Conservation (phyloP, 768 basidiomycete species). For the Russula sp. region DNA sequence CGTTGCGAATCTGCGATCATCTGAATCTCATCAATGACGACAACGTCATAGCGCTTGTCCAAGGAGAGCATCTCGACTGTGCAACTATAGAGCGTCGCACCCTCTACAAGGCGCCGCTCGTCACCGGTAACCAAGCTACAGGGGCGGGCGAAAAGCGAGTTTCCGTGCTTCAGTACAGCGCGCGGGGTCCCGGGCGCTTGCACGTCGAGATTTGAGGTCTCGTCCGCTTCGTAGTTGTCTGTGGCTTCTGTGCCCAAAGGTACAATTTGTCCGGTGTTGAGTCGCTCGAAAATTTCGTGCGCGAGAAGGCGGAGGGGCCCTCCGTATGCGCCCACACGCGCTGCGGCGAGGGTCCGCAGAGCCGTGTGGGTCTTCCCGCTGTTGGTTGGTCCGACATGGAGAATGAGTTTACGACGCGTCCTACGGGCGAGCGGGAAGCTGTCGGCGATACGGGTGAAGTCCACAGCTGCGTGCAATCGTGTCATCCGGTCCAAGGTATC, state of each 20-base stretch:
- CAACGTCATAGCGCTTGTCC: slow-evolving; percentile 54
- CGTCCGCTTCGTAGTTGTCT: slow-evolving; percentile 34
- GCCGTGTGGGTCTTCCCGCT: slow-evolving; percentile 96
- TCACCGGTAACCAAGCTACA: slow-evolving; percentile 94
- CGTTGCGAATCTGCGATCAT: slow-evolving; percentile 79
- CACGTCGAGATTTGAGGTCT: slow-evolving; percentile 34
- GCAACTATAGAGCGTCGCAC: slow-evolving; percentile 61
- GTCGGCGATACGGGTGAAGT: slow-evolving; percentile 41
- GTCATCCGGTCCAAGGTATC: slow-evolving; percentile 28
- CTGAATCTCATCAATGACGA: slow-evolving; percentile 96
- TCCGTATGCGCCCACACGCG: slow-evolving; percentile 72
- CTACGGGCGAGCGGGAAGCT: slow-evolving; percentile 47
- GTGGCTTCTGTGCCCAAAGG: slow-evolving; percentile 56
- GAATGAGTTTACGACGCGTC: slow-evolving; percentile 70
- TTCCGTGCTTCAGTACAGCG: slow-evolving; percentile 33
- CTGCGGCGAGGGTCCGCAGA: slow-evolving; percentile 76
- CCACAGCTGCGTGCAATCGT: slow-evolving; percentile 32
- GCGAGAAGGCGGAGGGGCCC: slow-evolving; percentile 91
- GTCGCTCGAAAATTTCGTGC: slow-evolving; percentile 87
- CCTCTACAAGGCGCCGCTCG: slow-evolving; percentile 66
- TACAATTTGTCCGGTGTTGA: slow-evolving; percentile 86
- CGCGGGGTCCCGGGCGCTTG: slow-evolving; percentile 20
- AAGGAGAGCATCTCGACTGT: slow-evolving; percentile 88
- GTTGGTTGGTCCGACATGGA: slow-evolving; percentile 98
- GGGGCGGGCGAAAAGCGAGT: slow-evolving; percentile 44